These are phyloP conservation scores for Teunomyces aglyptinius DNA, from an alignment of 805 yeast species.

Conservation along the genomic window DNA sequence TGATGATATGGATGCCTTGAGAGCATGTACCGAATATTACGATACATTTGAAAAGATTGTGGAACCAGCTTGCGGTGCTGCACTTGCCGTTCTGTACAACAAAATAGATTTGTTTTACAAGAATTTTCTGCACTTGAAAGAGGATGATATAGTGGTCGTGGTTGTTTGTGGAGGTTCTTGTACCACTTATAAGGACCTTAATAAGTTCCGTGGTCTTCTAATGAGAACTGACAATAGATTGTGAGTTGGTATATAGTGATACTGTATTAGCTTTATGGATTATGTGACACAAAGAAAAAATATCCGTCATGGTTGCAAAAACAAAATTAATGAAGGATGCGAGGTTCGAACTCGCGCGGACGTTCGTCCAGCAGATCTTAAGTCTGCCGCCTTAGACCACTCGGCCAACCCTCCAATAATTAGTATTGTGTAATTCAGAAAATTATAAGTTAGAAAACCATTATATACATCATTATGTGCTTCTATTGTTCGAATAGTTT, in stretches of 20 bases:
- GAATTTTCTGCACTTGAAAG: slow-evolving; percentile 22
- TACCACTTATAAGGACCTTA: slow-evolving; percentile 13
- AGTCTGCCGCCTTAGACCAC: slow-evolving; percentile 16
- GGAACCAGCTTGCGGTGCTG: slow-evolving; percentile 77
- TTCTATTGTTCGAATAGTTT: no score
- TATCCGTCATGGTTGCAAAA: background rate
- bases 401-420: slow-evolving; percentile 27
- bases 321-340: slow-evolving; percentile 13
- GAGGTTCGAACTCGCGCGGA: slow-evolving; percentile 16
- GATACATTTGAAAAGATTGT: slow-evolving; percentile 50
- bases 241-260: background rate
- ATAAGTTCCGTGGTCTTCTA: slow-evolving; percentile 12
- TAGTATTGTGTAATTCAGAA: background rate
- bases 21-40: slow-evolving; percentile 50
- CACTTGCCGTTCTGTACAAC: slow-evolving; percentile 52
- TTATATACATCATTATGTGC: no score
- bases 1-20: slow-evolving; percentile 55
- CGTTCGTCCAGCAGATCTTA: slow-evolving; percentile 14
- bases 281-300: background rate
- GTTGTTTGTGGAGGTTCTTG: slow-evolving; percentile 55
- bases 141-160: slow-evolving; percentile 47
- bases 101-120: slow-evolving; percentile 26
- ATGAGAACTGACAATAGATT: slow-evolving; percentile 10
- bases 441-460: background rate
- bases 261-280: background rate